Conservation (phyloP, 805 yeast species). For the Yamadazyma paraphyllophila region DNA sequence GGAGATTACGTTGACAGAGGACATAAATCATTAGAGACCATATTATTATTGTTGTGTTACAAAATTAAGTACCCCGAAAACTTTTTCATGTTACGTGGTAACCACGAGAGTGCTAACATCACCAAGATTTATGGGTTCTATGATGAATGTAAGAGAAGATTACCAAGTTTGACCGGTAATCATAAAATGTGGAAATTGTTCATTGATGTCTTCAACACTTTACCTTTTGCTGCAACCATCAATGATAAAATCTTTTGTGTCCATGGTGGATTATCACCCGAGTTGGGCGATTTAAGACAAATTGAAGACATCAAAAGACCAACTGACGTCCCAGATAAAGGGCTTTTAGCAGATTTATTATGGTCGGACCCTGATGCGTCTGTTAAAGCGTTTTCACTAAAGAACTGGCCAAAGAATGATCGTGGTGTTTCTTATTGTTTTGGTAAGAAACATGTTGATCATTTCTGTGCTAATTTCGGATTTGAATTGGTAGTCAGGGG, state of each 20-base stretch:
- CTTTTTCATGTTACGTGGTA: constrained; percentile 59
- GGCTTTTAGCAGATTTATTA: constrained; percentile 70
- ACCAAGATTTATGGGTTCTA: constrained; percentile 61
- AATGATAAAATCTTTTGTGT: constrained; percentile 58
- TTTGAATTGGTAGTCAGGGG: constrained; percentile 80
- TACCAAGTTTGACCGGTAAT: constrained; percentile 27
- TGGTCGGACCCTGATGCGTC: constrained; percentile 76
- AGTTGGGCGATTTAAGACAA: constrained; percentile 60
- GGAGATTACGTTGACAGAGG: constrained; percentile 65
- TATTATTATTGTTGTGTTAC: constrained; percentile 49
- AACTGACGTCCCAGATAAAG: constrained; percentile 80
- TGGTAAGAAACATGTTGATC: constrained; percentile 69
- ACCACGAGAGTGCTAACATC: constrained; percentile 58
- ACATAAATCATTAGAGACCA: constrained; percentile 55
- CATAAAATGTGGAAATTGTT: constrained; percentile 51
- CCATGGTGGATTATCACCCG: constrained; percentile 77
- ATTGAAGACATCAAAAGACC: constrained; percentile 73
- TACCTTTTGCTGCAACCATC: constrained; percentile 62
- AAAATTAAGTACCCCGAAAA: constrained; percentile 60
- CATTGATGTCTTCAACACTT: constrained; percentile 55
- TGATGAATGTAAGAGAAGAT: constrained; percentile 58
- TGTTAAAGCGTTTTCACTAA: constrained; percentile 31
- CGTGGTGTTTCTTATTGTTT: constrained; percentile 81
- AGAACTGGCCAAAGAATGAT: constrained; percentile 78
- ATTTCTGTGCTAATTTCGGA: constrained; percentile 61